Base-by-base conservation (phyloP, 31 red algal species). In the Porphyra umbilicalis region DNA sequence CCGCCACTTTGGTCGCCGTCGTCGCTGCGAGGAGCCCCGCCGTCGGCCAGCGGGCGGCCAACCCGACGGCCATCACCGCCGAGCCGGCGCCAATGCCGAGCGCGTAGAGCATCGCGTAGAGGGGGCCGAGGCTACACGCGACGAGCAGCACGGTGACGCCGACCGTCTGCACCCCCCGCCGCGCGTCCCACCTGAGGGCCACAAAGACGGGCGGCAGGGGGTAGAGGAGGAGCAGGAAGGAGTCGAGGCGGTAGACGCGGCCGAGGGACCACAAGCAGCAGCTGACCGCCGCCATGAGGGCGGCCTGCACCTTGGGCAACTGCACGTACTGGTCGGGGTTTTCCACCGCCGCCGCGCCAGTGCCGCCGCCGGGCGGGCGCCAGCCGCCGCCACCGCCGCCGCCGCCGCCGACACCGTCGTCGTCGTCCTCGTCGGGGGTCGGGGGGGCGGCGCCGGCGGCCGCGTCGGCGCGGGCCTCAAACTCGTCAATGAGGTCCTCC, bases 201-300 rank as follows among this genome's bases (percentile, higher is more conserved):
- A 94, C 79, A 77, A 85, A 90, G 32, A 94, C 85, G 0, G 85
- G 77, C 9, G 92, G 92, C 39, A 94, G 57, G 2, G 92, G 92
- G 78, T 94, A 94, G 75, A 90, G 88, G 76, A 94, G 88, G 14
- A 94, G n/a, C 3, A 94, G 34, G 83, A 94, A 85, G 15, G 92
- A 42, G 42, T 94, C 92, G 38, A 94, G 81, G 13, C 82, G 80
- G 35, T 90, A 85, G 36, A 90, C 57, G 31, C 92, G 84, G 33
- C 92, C 92, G 71, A 87, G 35, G 57, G 79, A 90, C 92, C 88
- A 94, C 40, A 90, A 36, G 35, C 80, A 76, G 11, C 75, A 79
- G 29, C 82, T 85, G 10, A 94, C 20, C 9, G 92, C 81, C 11
- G 85, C 81, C 92, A 94, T 94, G n/a, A 82, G 80, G 9, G 86